A percentile compares a stretch with the other conserved stretches of the same genome.
These are phyloP conservation scores for Colletotrichum spaethianum DNA, from an alignment of 2,329 filamentous ascomycete species.

Conservation along the genomic window DNA sequence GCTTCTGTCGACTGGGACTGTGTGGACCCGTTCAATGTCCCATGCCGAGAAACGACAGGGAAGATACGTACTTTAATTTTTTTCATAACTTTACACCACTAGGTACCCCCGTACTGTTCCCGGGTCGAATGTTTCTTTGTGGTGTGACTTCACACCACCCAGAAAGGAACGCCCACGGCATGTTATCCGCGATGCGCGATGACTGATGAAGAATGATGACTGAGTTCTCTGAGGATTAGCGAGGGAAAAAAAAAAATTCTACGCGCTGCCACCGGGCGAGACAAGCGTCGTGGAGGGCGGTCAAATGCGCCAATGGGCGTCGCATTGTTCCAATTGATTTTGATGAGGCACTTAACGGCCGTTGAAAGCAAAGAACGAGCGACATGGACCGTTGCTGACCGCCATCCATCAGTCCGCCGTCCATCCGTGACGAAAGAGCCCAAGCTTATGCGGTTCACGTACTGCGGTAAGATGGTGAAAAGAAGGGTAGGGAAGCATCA, in stretches of 20 bases:
- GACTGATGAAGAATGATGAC: constrained; percentile 29
- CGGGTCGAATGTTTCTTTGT: not conserved
- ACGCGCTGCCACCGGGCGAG: not conserved
- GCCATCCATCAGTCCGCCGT: constrained; percentile 13
- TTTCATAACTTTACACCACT: constrained; percentile 24
- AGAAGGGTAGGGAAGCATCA: constrained; percentile 4
- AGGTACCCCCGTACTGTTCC: not conserved
- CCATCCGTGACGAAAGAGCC: constrained; percentile 3
- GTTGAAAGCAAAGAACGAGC: constrained; percentile 14
- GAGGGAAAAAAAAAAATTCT: not conserved
- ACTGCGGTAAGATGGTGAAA: not conserved
- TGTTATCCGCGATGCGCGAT: constrained; percentile 23
- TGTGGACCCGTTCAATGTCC: constrained; percentile 25
- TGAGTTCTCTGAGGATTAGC: constrained; percentile 7
- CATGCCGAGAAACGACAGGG: constrained; percentile 20
- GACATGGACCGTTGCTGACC: constrained; percentile 34
- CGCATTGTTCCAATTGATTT: constrained; percentile 22
- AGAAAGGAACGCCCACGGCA: constrained; percentile 8
- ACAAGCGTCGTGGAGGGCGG: constrained; percentile 16
- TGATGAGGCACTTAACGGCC: constrained; percentile 33
- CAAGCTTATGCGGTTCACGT: constrained; percentile 15
- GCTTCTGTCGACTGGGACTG: constrained; percentile 20
- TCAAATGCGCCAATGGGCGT: constrained; percentile 25
- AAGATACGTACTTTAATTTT: constrained; percentile 35
- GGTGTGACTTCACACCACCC: not conserved